Percentiles rank a stretch among this genome's conserved stretches.
phyloP scores from a whole-genome alignment of 352 stramenopile species.

The Phytophthora nicotianae region DNA sequence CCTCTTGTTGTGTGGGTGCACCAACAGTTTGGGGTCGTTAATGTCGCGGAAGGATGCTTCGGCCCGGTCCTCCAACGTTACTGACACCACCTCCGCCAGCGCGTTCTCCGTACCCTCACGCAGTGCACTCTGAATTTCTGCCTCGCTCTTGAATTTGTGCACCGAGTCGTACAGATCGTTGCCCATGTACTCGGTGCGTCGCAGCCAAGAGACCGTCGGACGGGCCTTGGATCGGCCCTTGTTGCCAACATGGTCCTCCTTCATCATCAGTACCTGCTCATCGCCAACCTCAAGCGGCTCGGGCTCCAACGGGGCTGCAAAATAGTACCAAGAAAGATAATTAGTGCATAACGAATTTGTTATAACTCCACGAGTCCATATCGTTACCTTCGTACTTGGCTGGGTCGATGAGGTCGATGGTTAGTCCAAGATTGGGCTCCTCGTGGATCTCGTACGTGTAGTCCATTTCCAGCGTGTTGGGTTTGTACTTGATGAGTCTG shows the following conservation, averaged over 20 bases:
- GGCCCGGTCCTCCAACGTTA: conserved; percentile 77
- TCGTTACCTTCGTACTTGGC: conserved; percentile 80
- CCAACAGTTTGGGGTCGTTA: conserved; percentile 62
- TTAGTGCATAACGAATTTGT: neutral
- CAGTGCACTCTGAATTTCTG: conserved; percentile 82
- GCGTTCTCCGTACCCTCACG: conserved; percentile 84
- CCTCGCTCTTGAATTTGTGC: conserved; percentile 89
- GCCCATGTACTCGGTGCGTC: conserved; percentile 86
- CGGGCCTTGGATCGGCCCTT: conserved; percentile 66
- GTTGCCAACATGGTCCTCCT: conserved; percentile 57
- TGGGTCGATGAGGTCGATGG: conserved; percentile 85
- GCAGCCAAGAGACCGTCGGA: conserved; percentile 79
- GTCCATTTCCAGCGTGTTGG: conserved; percentile 83
- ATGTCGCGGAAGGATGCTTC: conserved; percentile 83
- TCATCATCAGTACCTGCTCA: conserved; percentile 82
- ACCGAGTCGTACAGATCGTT: conserved; percentile 86
- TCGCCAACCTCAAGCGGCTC: conserved; percentile 70
- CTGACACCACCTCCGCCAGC: conserved; percentile 71
- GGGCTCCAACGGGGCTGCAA: conserved; percentile 53
- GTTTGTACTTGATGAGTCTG: conserved; percentile 89
- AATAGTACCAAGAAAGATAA: conserved; percentile 6
- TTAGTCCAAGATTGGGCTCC: conserved; percentile 76
- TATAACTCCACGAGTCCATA: neutral
- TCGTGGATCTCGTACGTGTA: conserved; percentile 89
- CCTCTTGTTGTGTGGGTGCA: conserved; percentile 85